phyloP scores from a whole-genome alignment of 805 yeast species.

The Saccharomycopsis amapae region DNA sequence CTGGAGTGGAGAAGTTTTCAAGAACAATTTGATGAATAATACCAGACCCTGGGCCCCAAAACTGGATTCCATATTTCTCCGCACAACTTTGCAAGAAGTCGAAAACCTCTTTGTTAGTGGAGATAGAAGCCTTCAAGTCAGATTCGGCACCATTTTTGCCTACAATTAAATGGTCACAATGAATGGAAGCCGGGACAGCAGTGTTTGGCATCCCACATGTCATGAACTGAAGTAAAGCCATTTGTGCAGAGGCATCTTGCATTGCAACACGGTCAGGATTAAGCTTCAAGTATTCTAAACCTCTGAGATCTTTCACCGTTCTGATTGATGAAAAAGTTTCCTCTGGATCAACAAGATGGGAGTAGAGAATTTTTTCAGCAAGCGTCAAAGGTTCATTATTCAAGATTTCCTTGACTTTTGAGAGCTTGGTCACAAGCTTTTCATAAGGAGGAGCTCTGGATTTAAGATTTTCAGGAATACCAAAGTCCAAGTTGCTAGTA shows the following conservation, averaged over 20 bases:
- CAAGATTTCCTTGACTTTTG: constrained; percentile 56
- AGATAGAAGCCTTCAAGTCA: constrained; percentile 82
- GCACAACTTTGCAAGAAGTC: constrained; percentile 87
- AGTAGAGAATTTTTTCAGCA: constrained; percentile 92
- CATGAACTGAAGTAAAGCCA: constrained; percentile 96
- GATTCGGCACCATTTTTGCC: constrained; percentile 86
- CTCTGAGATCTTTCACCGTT: constrained; percentile 45
- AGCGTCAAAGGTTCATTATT: constrained; percentile 75
- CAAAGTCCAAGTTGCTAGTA: constrained; percentile 1
- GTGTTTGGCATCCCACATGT: constrained; percentile 88
- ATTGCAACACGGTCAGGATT: constrained; percentile 98
- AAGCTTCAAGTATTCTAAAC: constrained; percentile 83
- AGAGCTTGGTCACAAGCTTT: constrained; percentile 58
- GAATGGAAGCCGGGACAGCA: constrained; percentile 93
- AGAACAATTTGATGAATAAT: constrained; percentile 96
- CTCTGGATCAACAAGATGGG: constrained; percentile 87
- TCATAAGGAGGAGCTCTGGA: constrained; percentile 86
- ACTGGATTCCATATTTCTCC: constrained; percentile 92
- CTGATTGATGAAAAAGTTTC: constrained; percentile 23
- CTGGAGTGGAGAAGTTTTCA: constrained; percentile 96
- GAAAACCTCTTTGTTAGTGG: constrained; percentile 87
- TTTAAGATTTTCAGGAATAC: constrained; percentile 54
- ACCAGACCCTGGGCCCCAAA: constrained; percentile 99
- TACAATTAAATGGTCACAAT: constrained; percentile 96
- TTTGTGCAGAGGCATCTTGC: constrained; percentile 99